Percentiles rank a stretch among this genome's conserved stretches.
Evolutionary conservation across 495 filamentous ascomycete genomes (phyloP).

Genomic region (Tuber brumale): DNA sequence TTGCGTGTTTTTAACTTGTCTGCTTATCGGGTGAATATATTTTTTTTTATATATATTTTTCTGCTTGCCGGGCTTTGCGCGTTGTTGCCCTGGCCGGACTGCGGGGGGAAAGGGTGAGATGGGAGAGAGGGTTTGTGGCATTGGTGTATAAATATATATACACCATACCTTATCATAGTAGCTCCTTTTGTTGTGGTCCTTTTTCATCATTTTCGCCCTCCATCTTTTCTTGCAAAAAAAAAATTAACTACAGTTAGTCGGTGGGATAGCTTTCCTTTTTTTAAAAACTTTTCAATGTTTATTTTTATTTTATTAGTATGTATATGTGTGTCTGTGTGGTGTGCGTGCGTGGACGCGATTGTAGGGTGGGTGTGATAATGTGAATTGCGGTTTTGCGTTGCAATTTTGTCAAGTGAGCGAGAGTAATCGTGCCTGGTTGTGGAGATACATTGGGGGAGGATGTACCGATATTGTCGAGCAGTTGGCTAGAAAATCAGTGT

Average conservation of each 20-base stretch:
- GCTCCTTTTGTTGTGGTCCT: neutral
- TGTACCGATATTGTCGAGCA: neutral
- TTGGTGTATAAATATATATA: neutral
- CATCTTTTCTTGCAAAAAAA: neutral
- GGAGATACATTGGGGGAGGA: neutral
- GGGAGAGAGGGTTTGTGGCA: neutral
- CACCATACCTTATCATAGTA: neutral
- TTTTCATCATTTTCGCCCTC: neutral
- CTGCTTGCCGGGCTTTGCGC: neutral
- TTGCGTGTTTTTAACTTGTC: conserved; percentile 1
- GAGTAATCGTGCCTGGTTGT: neutral
- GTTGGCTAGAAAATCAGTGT: too few species aligned
- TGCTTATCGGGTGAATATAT: neutral
- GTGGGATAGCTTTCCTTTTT: conserved; percentile 12
- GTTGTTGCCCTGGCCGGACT: neutral
- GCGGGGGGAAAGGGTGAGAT: neutral
- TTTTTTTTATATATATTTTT: neutral
- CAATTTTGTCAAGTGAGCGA: neutral
- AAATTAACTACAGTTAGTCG: neutral
- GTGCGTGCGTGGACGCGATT: neutral
- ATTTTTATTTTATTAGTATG: conserved; percentile 16
- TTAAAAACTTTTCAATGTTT: conserved; percentile 12
- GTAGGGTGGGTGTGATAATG: neutral
- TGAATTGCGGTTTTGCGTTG: neutral
- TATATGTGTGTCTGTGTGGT: neutral